A percentile compares a stretch with the other conserved stretches of the same genome.
Evolutionary conservation across 257 asterid species (phyloP).

Genomic region (Galeopsis tetrahit): DNA sequence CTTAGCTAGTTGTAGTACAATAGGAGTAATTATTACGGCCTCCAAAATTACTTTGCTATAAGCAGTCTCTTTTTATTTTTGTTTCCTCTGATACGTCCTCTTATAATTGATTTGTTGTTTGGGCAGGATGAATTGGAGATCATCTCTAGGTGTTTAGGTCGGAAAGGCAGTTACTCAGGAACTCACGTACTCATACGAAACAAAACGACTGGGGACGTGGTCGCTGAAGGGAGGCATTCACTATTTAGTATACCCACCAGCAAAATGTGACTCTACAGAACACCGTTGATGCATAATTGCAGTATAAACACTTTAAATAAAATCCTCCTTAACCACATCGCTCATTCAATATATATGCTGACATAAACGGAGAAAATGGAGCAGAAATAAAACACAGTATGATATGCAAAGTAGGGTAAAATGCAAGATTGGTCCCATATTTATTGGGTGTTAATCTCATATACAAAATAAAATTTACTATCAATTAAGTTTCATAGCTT

Average conservation of each 20-base stretch:
- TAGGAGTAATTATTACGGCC: not conserved
- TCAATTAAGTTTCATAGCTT: too few relatives aligned
- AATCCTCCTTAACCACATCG: not conserved
- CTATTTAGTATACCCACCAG: conserved; percentile 65
- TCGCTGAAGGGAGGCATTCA: conserved; percentile 90
- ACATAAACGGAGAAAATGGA: not conserved
- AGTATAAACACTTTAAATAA: not conserved
- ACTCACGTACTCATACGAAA: conserved; percentile 67
- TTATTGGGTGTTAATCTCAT: too few relatives aligned
- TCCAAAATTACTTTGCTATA: not conserved
- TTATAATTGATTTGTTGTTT: not conserved
- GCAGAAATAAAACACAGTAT: not conserved
- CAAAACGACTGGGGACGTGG: conserved; percentile 70
- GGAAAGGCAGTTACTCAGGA: conserved; percentile 61
- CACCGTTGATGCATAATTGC: not conserved
- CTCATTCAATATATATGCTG: not conserved
- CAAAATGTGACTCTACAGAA: conserved; percentile 55
- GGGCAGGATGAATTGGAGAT: conserved; percentile 89
- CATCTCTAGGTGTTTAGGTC: conserved; percentile 54
- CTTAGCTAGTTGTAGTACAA: too few relatives aligned
- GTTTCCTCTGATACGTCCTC: not conserved
- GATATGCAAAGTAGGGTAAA: not conserved
- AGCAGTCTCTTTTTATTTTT: not conserved
- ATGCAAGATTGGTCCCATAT: too few relatives aligned
- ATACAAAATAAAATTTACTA: too few relatives aligned